phyloP scores from a whole-genome alignment of 805 yeast genomes.

The Zygotorulaspora chibaensis region DNA sequence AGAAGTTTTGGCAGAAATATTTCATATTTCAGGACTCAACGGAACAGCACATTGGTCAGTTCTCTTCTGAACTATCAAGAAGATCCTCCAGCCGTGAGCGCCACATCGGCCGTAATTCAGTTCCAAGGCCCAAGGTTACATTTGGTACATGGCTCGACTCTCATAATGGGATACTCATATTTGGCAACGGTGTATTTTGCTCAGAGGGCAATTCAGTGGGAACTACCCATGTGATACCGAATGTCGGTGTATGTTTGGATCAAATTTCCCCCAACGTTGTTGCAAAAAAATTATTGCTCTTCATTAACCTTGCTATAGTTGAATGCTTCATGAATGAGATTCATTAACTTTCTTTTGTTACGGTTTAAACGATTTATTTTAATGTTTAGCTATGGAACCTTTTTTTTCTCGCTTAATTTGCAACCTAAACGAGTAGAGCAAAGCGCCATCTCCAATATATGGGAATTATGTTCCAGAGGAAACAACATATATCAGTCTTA shows the following conservation, averaged over 20 bases:
- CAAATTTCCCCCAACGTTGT: slow-evolving; percentile 6
- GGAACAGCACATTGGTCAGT: slow-evolving; percentile 7
- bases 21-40: slow-evolving; percentile 14
- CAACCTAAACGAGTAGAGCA: not conserved
- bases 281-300: slow-evolving; percentile 18
- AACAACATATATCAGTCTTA: too few species aligned
- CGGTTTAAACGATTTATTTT: not conserved
- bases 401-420: not conserved
- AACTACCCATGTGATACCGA: slow-evolving; percentile 13
- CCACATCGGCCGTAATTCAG: not conserved
- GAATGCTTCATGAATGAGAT: slow-evolving; percentile 18
- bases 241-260: slow-evolving; percentile 12
- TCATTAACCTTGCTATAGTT: slow-evolving; percentile 21
- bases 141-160: slow-evolving; percentile 25
- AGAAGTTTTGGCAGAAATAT: slow-evolving; percentile 11
- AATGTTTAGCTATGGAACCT: not conserved
- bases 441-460: not conserved
- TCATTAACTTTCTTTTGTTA: not conserved
- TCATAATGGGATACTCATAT: slow-evolving; percentile 19
- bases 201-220: not conserved
- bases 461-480: too few species aligned
- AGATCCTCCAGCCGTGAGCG: not conserved
- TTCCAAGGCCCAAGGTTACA: not conserved
- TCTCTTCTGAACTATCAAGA: slow-evolving; percentile 4
- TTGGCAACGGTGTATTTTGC: slow-evolving; percentile 13